Conservation (phyloP, 129 eudicot species). For the Chrysanthemum seticuspe region DNA sequence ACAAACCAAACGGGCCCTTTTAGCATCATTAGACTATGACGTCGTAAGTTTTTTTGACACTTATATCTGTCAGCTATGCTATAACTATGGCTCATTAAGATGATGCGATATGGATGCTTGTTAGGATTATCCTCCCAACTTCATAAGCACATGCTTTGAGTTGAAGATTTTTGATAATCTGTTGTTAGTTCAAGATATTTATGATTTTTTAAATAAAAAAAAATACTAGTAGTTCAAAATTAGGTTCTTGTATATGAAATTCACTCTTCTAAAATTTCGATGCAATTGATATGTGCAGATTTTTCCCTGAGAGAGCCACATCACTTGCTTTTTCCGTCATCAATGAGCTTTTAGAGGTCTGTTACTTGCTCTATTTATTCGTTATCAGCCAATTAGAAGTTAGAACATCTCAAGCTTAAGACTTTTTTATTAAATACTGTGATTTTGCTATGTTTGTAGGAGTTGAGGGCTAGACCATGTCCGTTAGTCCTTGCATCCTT, state of each 20-base stretch:
- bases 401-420: neutral
- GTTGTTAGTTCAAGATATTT: neutral
- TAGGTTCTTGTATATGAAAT: neutral
- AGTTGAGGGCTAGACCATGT: conserved; percentile 58
- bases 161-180: neutral
- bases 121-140: neutral
- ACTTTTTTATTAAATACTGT: neutral
- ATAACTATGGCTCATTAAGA: neutral
- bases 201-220: neutral
- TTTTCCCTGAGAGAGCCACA: conserved; percentile 76
- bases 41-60: neutral
- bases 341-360: conserved; percentile 77
- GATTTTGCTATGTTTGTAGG: conserved; percentile 35
- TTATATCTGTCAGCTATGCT: neutral
- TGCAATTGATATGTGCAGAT: conserved; percentile 47
- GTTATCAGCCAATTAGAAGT: neutral
- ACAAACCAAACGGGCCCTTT: no score
- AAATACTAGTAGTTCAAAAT: neutral
- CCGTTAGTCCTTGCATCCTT: conserved; percentile 70
- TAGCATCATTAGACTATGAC: neutral
- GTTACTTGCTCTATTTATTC: conserved; percentile 18
- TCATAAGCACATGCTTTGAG: neutral
- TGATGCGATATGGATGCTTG: neutral
- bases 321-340: conserved; percentile 76
- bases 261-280: neutral